These are phyloP conservation scores for Malus orientalis DNA, from an alignment of 306 rosid genomes.

Conservation along the genomic window DNA sequence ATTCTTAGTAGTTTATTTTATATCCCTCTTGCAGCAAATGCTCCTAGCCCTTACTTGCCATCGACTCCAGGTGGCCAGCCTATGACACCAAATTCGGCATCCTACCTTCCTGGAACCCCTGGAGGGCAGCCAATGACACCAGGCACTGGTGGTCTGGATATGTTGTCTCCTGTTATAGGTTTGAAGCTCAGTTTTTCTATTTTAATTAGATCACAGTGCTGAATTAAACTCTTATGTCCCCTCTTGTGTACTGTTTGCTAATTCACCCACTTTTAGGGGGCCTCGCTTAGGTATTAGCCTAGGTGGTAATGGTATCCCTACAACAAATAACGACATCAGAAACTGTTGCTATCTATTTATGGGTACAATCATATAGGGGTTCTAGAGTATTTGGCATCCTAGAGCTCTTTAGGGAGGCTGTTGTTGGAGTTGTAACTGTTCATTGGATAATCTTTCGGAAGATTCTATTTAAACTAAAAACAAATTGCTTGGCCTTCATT, in stretches of 20 bases:
- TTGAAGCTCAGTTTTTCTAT: neutral
- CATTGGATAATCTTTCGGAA: neutral
- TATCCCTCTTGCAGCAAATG: constrained; percentile 62
- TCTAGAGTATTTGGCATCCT: neutral
- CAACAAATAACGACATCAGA: neutral
- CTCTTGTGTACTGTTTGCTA: neutral
- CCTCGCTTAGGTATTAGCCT: neutral
- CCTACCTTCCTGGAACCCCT: constrained; percentile 98
- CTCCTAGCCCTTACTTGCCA: constrained; percentile 98
- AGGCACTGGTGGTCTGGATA: constrained; percentile 92
- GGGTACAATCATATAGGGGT: neutral
- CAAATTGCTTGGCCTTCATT: neutral
- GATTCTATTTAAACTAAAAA: neutral
- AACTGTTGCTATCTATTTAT: neutral
- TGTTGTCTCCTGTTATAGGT: constrained; percentile 96
- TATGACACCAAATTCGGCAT: constrained; percentile 93
- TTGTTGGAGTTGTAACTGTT: neutral
- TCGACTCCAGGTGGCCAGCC: constrained; percentile 99
- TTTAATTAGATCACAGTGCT: neutral
- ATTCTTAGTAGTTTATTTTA: neutral
- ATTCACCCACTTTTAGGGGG: neutral
- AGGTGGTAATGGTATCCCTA: neutral
- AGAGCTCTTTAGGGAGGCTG: neutral
- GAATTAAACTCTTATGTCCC: neutral
- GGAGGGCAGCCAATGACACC: constrained; percentile 99